Evolutionary conservation across 306 rosid species (phyloP).

Genomic region (Cicer bijugum): DNA sequence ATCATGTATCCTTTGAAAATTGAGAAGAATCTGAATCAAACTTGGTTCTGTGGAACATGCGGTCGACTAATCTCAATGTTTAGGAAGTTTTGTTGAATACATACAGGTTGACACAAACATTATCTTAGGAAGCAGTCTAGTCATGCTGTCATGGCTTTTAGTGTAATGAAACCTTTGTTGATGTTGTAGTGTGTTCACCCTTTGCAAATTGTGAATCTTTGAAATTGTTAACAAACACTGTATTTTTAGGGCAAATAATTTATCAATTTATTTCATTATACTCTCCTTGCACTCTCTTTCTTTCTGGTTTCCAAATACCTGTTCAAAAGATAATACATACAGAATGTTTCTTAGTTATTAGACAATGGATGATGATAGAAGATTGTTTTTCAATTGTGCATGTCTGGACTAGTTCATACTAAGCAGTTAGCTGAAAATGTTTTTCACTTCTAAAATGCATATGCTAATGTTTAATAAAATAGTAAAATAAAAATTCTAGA

Average conservation of each 20-base stretch:
- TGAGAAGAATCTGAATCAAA: constrained; percentile 39
- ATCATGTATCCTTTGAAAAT: constrained; percentile 12
- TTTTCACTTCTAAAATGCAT: background rate
- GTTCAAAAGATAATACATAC: background rate
- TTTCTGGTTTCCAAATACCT: background rate
- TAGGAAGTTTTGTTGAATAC: constrained; percentile 45
- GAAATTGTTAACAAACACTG: constrained; percentile 20
- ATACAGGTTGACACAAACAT: constrained; percentile 38
- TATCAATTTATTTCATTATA: constrained; percentile 20
- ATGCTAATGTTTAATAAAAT: background rate
- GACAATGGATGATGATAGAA: background rate
- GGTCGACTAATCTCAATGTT: constrained; percentile 26
- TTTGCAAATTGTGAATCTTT: constrained; percentile 45
- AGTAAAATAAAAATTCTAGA: no score
- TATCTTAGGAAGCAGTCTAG: constrained; percentile 32
- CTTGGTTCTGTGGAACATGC: constrained; percentile 33
- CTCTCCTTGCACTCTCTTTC: background rate
- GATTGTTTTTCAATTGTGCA: background rate
- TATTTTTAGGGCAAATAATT: constrained; percentile 29
- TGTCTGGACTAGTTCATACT: background rate
- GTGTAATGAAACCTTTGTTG: constrained; percentile 40
- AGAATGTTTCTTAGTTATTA: background rate
- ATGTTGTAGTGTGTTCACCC: constrained; percentile 19
- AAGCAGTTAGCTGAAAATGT: background rate
- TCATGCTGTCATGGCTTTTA: constrained; percentile 34